Evolutionary conservation across 768 basidiomycete genomes (phyloP), one percentile per base, ranked within the genome.

Genomic region (Lactarius hatsudake): DNA sequence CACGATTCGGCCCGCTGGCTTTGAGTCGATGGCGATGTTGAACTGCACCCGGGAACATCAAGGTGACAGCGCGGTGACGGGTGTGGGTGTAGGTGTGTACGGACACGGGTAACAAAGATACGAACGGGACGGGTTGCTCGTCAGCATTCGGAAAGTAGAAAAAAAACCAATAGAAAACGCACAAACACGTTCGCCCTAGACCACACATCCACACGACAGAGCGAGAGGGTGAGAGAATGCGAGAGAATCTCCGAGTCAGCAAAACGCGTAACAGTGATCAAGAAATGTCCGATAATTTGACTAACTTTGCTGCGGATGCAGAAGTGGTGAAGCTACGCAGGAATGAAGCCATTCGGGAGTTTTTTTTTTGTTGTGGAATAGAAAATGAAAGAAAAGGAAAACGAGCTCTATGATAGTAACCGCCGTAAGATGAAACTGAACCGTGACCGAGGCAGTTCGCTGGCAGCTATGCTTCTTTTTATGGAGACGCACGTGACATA

Each of bases 1-100:
- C 32, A 88, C 82, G 71, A 96, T 85, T 55, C 89, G 86, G 28
- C 91, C 91, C 0, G 84, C 79, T 4, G 86, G 84, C 57, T 81
- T 74, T 18, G 77, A 76, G 76, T 85, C 82, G 75, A 94, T 88
- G 2, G 81, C 77, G 66, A 91, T 73, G 63, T 90, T 84, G 69
- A 90, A 90, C 89, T 89, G 62, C 23, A 54, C 12, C 13, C 48
- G 3, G 0, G 2, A 17, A 23, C n/a, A 23, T 17, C 1, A 18
- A 0, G 6, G 42, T 17, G 42, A 15, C 20, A n/a, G 9, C 45
- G n/a, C 45, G 45, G 45, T 23, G 45, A 1, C 20, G 45, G 45
- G n/a, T 48, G 45, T 23, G n/a, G 45, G n/a, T 48, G n/a, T 23
- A n/a, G 43, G n/a, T 12, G 36, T 10, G 38, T 8, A 51, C 18